Conservation (phyloP, 768 basidiomycete genomes). For the Panaeolus papilionaceus region DNA sequence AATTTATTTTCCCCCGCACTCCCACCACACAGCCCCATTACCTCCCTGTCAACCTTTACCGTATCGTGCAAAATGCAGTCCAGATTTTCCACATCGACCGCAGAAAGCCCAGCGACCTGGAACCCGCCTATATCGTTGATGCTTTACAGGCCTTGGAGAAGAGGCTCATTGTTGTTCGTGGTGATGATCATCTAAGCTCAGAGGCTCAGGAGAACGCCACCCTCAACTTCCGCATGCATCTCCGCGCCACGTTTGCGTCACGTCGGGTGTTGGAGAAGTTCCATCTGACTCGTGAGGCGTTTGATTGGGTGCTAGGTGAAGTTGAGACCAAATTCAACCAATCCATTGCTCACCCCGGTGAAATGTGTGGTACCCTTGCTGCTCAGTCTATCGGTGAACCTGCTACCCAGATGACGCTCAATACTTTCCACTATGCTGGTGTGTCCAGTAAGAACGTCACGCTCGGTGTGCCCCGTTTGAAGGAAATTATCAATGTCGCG, state of each 20-base stretch:
- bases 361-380: conserved; percentile 98
- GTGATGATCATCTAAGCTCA: conserved; percentile 72
- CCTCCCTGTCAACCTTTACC: conserved; percentile 93
- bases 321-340: conserved; percentile 96
- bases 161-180: conserved; percentile 87
- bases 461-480: conserved; percentile 97
- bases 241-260: conserved; percentile 87
- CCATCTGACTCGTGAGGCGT: conserved; percentile 91
- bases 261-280: conserved; percentile 88
- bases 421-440: conserved; percentile 99
- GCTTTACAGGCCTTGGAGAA: conserved; percentile 75
- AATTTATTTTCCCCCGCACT: conserved; percentile 81
- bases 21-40: conserved; percentile 79
- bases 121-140: conserved; percentile 86
- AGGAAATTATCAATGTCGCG: conserved; percentile 99
- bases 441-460: conserved; percentile 99
- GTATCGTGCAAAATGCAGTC: conserved; percentile 93
- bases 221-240: conserved; percentile 90
- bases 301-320: conserved; percentile 98
- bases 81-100: conserved; percentile 98
- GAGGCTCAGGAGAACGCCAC: conserved; percentile 91
- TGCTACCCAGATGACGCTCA: conserved; percentile 99
- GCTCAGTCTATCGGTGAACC: conserved; percentile 99
- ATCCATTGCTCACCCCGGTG: conserved; percentile 90
- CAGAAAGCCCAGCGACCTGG: conserved; percentile 91